phyloP scores from a whole-genome alignment of 2,329 filamentous ascomycete genomes.

The Ophiostoma montium region DNA sequence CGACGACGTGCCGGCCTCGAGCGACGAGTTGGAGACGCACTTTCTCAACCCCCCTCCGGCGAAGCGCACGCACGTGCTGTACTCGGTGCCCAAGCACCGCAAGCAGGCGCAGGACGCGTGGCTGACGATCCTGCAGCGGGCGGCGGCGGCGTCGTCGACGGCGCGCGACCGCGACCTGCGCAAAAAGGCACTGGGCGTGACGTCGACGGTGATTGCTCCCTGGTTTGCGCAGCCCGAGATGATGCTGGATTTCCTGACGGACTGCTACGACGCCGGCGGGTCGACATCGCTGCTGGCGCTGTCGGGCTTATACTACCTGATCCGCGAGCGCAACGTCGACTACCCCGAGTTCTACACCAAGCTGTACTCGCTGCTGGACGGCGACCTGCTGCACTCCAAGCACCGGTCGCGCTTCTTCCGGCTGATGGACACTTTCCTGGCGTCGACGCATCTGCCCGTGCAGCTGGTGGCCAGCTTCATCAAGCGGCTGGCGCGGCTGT shows the following conservation, averaged over 20 bases:
- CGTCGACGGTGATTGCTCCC: constrained; percentile 67
- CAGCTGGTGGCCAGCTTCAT: constrained; percentile 88
- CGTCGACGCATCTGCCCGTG: constrained; percentile 83
- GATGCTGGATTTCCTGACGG: constrained; percentile 92
- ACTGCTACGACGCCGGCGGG: constrained; percentile 78
- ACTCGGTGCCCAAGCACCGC: constrained; percentile 57
- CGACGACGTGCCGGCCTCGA: constrained; percentile 54
- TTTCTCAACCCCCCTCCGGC: constrained; percentile 46
- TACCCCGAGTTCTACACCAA: constrained; percentile 91
- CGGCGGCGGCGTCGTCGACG: constrained; percentile 29
- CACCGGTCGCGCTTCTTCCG: constrained; percentile 90
- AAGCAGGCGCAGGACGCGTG: constrained; percentile 75
- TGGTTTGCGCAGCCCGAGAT: constrained; percentile 84
- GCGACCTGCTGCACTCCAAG: constrained; percentile 79
- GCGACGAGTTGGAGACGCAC: constrained; percentile 53
- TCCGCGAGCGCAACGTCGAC: constrained; percentile 85
- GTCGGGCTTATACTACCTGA: constrained; percentile 88
- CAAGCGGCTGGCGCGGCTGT: constrained; percentile 75
- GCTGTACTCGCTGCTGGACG: constrained; percentile 82
- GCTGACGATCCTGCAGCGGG: constrained; percentile 59
- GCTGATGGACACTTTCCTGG: constrained; percentile 77
- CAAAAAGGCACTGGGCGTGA: constrained; percentile 61
- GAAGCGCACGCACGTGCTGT: constrained; percentile 52
- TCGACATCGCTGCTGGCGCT: constrained; percentile 77
- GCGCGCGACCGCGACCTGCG: constrained; percentile 49